Base-by-base conservation (phyloP, 495 filamentous ascomycete species). In the Rusavskia elegans region DNA sequence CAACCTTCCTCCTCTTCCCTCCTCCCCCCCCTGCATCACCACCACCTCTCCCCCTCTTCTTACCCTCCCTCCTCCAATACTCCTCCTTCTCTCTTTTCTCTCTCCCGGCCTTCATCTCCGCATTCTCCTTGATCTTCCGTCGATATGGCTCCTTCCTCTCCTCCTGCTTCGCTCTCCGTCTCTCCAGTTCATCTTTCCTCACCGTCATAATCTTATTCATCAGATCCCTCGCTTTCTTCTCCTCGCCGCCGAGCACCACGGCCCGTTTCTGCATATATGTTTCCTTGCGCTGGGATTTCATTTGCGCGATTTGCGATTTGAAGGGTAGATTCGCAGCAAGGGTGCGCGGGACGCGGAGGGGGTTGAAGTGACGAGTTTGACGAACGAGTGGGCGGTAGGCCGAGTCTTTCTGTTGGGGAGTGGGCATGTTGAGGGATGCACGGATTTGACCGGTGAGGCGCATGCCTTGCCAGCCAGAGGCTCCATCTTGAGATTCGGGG, bases 221-320 rank as follows among this genome's bases (percentile, higher is more conserved):
- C 61, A 98, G 74, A 62, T 89, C 82, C 25, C 92, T 75, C 19
- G 88, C 88, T 65, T 81, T 80, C 70, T 83, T 86, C 74, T 98
- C 92, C 63, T 96, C 93, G 41, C 76, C 77, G 21, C 77, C 76
- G 4, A 87, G 65, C 52, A 96, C 84, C 27, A 96, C 88, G 2
- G 89, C 90, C 14, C 92, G 83, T 72, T 94, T 93, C 71, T 90
- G 85, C 75, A 93, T 71, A 61, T 98, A 98, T 19, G 92, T 95
- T 66, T 84, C 68, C 60, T 82, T 83, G 64, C 77, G 80, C 68
- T 84, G 86, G 38, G 80, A 74, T 66, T 82, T 82, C 76, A 83
- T 94, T 63, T 79, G 73, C 42, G 80, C 75, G 63, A 94, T 88
- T 66, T 98, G 93, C 11, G 84, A 89, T 63, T 89, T 90, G 77